These are phyloP conservation scores for Rhinocladiella mackenziei DNA, from an alignment of 2,329 filamentous ascomycete genomes.

Conservation along the genomic window DNA sequence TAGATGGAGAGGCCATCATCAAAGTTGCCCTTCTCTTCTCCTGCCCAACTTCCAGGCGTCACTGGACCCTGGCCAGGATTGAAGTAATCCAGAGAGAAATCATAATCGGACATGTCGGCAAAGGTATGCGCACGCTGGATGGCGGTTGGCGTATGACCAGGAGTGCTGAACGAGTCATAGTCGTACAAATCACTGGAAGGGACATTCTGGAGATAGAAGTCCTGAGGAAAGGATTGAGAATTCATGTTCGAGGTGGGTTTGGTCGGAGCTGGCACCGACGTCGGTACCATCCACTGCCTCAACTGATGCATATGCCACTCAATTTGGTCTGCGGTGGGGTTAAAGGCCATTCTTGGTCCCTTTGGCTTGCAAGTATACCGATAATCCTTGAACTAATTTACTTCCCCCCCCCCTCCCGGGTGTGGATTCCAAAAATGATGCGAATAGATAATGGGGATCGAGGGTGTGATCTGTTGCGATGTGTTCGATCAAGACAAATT, in stretches of 20 bases:
- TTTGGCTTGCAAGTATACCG: neutral
- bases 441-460: neutral
- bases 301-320: slow-evolving; percentile 29
- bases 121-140: slow-evolving; percentile 23
- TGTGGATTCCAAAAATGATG: no score
- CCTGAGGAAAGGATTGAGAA: slow-evolving; percentile 16
- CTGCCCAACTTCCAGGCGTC: slow-evolving; percentile 20
- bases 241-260: slow-evolving; percentile 8
- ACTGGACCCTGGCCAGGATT: slow-evolving; percentile 5
- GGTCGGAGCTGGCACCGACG: slow-evolving; percentile 17
- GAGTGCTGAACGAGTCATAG: slow-evolving; percentile 15
- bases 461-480: neutral
- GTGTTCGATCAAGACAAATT: no score
- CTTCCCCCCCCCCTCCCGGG: neutral
- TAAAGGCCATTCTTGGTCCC: slow-evolving; percentile 21
- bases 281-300: slow-evolving; percentile 28
- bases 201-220: slow-evolving; percentile 24
- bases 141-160: slow-evolving; percentile 6
- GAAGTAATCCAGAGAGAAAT: slow-evolving; percentile 17
- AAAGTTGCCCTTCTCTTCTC: slow-evolving; percentile 19
- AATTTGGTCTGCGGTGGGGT: slow-evolving; percentile 22
- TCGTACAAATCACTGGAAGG: slow-evolving; percentile 21
- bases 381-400: neutral
- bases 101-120: slow-evolving; percentile 15
- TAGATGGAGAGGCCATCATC: slow-evolving; percentile 26